Evolutionary conservation across 495 filamentous ascomycete species (phyloP).

Genomic region (Melanomma pulvis-pyrius): DNA sequence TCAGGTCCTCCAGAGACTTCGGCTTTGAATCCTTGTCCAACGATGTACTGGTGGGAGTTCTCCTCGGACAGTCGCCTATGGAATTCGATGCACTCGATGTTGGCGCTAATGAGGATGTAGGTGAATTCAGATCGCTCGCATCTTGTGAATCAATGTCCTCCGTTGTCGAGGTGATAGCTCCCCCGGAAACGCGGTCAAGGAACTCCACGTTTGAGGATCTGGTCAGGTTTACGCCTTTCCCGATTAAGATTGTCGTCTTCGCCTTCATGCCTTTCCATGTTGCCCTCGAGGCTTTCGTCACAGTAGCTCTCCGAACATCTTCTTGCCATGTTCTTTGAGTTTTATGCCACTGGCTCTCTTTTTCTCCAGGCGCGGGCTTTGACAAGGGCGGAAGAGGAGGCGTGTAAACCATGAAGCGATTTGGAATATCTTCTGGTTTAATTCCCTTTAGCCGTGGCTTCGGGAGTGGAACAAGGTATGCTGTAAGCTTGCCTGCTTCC

Average conservation of each 20-base stretch:
- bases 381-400: slow-evolving; percentile 46
- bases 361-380: slow-evolving; percentile 45
- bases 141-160: slow-evolving; percentile 8
- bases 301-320: slow-evolving; percentile 48
- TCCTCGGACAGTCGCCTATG: neutral
- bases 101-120: neutral
- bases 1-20: slow-evolving; percentile 21
- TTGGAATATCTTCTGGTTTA: slow-evolving; percentile 38
- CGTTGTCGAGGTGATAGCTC: slow-evolving; percentile 14
- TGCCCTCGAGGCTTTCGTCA: slow-evolving; percentile 41
- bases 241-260: slow-evolving; percentile 45
- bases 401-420: slow-evolving; percentile 49
- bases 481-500: slow-evolving; percentile 45
- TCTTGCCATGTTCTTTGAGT: slow-evolving; percentile 49
- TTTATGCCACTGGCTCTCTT: slow-evolving; percentile 48
- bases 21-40: slow-evolving; percentile 6
- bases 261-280: slow-evolving; percentile 50
- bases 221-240: slow-evolving; percentile 43
- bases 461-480: slow-evolving; percentile 50
- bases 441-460: slow-evolving; percentile 42
- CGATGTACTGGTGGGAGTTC: neutral
- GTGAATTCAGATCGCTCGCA: neutral
- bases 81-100: neutral
- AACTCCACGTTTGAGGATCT: slow-evolving; percentile 47
- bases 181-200: slow-evolving; percentile 44